Conservation (phyloP, 768 basidiomycete species). For the Xerocomellus amylosporus region DNA sequence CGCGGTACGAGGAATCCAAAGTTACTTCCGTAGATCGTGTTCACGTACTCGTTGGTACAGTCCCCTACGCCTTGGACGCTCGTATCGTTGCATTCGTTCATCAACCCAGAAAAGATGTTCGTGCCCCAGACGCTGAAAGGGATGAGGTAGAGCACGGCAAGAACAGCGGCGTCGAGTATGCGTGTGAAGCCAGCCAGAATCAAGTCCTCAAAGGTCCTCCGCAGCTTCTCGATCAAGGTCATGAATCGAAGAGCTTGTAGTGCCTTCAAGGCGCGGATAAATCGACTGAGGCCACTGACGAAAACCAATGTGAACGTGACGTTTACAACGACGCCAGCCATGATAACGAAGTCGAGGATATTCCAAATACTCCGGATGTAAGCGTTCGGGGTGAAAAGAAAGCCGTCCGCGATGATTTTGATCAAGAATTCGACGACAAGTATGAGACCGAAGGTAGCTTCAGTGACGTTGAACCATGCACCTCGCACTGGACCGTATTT, state of each 20-base stretch:
- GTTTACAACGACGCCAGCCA: slow-evolving; percentile 74
- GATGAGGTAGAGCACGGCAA: slow-evolving; percentile 89
- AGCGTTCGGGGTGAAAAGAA: slow-evolving; percentile 86
- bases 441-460: slow-evolving; percentile 64
- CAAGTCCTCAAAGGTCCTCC: slow-evolving; percentile 80
- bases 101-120: slow-evolving; percentile 84
- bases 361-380: slow-evolving; percentile 94
- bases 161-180: slow-evolving; percentile 85
- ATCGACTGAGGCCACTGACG: slow-evolving; percentile 74
- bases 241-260: slow-evolving; percentile 86
- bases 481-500: slow-evolving; percentile 56
- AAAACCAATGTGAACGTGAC: slow-evolving; percentile 69
- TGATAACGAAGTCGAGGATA: slow-evolving; percentile 81
- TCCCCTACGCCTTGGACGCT: slow-evolving; percentile 48
- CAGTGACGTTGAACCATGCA: slow-evolving; percentile 87
- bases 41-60: slow-evolving; percentile 74
- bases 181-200: slow-evolving; percentile 82
- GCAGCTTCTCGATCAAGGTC: slow-evolving; percentile 83
- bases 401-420: slow-evolving; percentile 92
- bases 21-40: slow-evolving; percentile 55
- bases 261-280: slow-evolving; percentile 83
- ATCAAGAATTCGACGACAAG: slow-evolving; percentile 82
- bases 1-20: slow-evolving; percentile 78
- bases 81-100: slow-evolving; percentile 82
- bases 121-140: slow-evolving; percentile 93